phyloP scores from a whole-genome alignment of 345 rosid genomes.

The Eutrema japonicum region DNA sequence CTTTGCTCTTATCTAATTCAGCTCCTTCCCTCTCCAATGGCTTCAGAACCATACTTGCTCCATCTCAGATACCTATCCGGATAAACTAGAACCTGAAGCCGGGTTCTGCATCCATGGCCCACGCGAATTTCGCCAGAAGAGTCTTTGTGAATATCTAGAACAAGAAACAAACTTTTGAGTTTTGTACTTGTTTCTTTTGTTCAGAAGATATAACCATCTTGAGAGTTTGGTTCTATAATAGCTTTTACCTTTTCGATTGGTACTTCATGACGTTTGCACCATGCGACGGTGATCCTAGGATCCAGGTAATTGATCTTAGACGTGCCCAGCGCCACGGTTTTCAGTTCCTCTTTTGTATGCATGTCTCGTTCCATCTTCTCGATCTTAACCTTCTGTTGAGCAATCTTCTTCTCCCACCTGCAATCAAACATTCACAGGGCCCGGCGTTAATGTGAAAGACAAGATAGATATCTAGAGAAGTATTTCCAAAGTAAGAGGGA shows the following conservation, averaged over 20 bases:
- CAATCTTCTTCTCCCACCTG: slow-evolving; percentile 83
- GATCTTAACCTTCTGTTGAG: slow-evolving; percentile 63
- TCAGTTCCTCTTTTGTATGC: slow-evolving; percentile 82
- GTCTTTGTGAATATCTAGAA: slow-evolving; percentile 91
- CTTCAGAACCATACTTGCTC: slow-evolving; percentile 28
- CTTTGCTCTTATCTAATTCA: slow-evolving; percentile 29
- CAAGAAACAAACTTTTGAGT: background rate
- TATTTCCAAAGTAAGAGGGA: slow-evolving; percentile 15
- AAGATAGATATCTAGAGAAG: slow-evolving; percentile 1
- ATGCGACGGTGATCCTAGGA: slow-evolving; percentile 97
- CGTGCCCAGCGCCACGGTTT: slow-evolving; percentile 93
- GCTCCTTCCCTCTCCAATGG: slow-evolving; percentile 28
- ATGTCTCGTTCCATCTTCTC: slow-evolving; percentile 78
- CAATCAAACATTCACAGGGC: slow-evolving; percentile 17
- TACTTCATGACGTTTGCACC: slow-evolving; percentile 99
- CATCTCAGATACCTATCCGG: slow-evolving; percentile 4
- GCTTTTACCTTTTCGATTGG: slow-evolving; percentile 91
- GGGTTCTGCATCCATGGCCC: slow-evolving; percentile 98
- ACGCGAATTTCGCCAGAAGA: slow-evolving; percentile 84
- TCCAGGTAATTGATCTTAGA: slow-evolving; percentile 95
- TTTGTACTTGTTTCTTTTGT: background rate
- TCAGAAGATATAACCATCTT: background rate
- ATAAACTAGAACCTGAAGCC: slow-evolving; percentile 76
- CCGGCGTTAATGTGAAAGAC: background rate
- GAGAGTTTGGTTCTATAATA: slow-evolving; percentile 10